Conservation (phyloP, 331 rosid species). For the Rhamnella rubrinervis region DNA sequence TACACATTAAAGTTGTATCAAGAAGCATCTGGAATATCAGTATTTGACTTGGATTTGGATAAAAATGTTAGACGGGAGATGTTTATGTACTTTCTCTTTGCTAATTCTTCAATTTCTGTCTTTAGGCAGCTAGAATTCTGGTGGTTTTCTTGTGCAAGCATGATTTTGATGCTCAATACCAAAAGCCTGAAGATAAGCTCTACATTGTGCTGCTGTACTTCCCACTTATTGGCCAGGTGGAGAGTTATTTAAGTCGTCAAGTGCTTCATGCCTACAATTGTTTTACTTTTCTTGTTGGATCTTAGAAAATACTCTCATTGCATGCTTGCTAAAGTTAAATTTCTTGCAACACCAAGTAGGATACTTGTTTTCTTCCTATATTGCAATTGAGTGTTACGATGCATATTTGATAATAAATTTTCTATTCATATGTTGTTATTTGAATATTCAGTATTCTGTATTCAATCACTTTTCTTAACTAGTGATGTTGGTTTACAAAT, state of each 20-base stretch:
- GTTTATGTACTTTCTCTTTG: neutral
- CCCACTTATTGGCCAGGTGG: slow-evolving; percentile 94
- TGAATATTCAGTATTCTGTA: too few species aligned
- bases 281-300: neutral
- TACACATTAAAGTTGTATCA: too few species aligned
- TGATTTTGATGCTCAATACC: slow-evolving; percentile 97
- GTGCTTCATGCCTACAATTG: neutral
- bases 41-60: too few species aligned
- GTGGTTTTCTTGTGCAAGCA: slow-evolving; percentile 97
- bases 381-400: neutral
- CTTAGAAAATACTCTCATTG: too few species aligned
- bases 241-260: slow-evolving; percentile 10
- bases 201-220: slow-evolving; percentile 96
- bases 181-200: slow-evolving; percentile 93
- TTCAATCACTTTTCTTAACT: too few species aligned
- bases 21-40: too few species aligned
- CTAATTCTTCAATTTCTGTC: slow-evolving; percentile 15
- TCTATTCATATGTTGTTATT: neutral
- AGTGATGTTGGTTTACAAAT: too few species aligned
- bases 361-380: neutral
- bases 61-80: neutral
- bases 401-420: neutral
- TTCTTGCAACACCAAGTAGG: slow-evolving; percentile 25
- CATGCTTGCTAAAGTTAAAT: too few species aligned
- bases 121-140: slow-evolving; percentile 88